phyloP scores from a whole-genome alignment of 2,329 filamentous ascomycete species.

The Diaporthe humulicola region DNA sequence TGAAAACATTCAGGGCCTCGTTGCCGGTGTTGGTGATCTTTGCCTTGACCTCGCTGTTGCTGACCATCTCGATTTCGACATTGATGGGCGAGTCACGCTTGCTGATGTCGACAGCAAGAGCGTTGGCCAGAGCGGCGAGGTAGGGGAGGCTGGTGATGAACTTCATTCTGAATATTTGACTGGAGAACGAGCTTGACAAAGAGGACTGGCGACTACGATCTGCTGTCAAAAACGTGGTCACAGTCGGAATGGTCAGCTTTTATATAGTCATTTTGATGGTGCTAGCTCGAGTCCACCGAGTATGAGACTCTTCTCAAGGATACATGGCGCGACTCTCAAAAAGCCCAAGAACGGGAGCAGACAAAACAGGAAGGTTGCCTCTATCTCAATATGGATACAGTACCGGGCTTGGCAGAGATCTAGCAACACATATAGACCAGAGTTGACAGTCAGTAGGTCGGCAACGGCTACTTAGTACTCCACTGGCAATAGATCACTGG shows the following conservation, averaged over 20 bases:
- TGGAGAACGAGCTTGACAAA: not conserved
- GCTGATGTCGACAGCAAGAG: constrained; percentile 28
- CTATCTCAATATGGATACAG: not conserved
- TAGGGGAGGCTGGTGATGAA: constrained; percentile 51
- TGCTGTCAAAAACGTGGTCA: not conserved
- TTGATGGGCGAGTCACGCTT: constrained; percentile 57
- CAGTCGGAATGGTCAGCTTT: not conserved
- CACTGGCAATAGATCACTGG: not conserved
- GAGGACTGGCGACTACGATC: not conserved
- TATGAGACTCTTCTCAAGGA: not conserved
- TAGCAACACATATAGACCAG: not conserved
- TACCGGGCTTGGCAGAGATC: not conserved
- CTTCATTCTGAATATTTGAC: constrained; percentile 53
- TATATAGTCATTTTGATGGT: not conserved
- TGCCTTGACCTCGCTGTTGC: constrained; percentile 67
- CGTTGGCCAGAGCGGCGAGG: constrained; percentile 48
- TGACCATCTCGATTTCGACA: constrained; percentile 60
- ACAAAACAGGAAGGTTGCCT: constrained; percentile 6
- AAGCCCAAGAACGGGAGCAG: not conserved
- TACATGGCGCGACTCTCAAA: not conserved
- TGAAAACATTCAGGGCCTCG: constrained; percentile 63
- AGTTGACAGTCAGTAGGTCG: not conserved
- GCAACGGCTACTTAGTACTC: not conserved
- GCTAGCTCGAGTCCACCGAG: not conserved
- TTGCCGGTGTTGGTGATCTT: constrained; percentile 66